phyloP scores from a whole-genome alignment of 768 basidiomycete species.

The Boletus eberwhitei region DNA sequence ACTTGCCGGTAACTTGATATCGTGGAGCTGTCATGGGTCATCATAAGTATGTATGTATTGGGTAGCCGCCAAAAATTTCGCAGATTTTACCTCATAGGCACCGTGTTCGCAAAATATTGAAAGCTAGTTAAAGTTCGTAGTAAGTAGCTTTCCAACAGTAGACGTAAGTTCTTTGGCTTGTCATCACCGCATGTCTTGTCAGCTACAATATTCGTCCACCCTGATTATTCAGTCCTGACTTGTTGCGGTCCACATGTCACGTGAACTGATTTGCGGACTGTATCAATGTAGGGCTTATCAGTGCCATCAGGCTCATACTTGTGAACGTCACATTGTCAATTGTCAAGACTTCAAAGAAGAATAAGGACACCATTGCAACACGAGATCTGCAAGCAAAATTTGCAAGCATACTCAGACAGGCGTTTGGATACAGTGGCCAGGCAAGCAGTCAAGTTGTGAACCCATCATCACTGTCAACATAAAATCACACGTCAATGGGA shows the following conservation, averaged over 20 bases:
- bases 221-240: not conserved
- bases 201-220: not conserved
- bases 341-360: too few species aligned
- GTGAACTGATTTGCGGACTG: not conserved
- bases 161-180: slow-evolving; percentile 7
- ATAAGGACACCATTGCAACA: too few species aligned
- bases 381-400: too few species aligned
- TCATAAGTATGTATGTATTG: not conserved
- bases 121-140: not conserved
- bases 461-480: too few species aligned
- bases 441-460: too few species aligned
- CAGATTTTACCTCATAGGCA: slow-evolving; percentile 10
- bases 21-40: not conserved
- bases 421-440: too few species aligned
- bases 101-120: not conserved
- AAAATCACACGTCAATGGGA: too few species aligned
- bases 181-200: not conserved
- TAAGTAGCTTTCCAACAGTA: not conserved
- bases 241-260: not conserved
- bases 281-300: too few species aligned
- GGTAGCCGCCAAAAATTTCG: not conserved
- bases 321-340: too few species aligned
- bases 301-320: too few species aligned
- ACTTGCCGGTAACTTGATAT: slow-evolving; percentile 16
- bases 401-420: too few species aligned